phyloP scores from a whole-genome alignment of 768 basidiomycete species.

The Crassisporium funariophilum region DNA sequence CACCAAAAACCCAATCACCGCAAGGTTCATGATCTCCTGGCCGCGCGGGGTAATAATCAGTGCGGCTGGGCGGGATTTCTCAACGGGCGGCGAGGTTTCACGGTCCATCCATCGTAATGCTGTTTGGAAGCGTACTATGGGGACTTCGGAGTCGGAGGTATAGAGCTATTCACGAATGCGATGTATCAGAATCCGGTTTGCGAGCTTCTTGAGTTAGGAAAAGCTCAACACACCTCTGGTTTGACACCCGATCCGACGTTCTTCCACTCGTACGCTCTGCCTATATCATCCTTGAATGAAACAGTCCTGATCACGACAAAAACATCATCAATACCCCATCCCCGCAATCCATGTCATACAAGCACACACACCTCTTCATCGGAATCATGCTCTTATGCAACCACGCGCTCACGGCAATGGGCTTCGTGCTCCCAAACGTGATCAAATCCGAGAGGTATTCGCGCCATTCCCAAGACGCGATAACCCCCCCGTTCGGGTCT shows the following conservation, averaged over 20 bases:
- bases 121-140: too few species aligned
- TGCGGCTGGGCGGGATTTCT: conserved; percentile 27
- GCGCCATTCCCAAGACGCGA: conserved; percentile 42
- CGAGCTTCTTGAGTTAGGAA: not conserved
- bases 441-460: conserved; percentile 40
- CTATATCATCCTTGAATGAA: conserved; percentile 33
- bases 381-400: conserved; percentile 41
- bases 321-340: not conserved
- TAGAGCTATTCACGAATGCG: too few species aligned
- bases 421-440: conserved; percentile 32
- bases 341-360: not conserved
- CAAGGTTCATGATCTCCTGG: conserved; percentile 37
- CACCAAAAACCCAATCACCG: conserved; percentile 42
- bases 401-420: conserved; percentile 38
- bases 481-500: conserved; percentile 30
- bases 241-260: conserved; percentile 36
- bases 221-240: conserved; percentile 32
- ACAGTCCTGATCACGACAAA: conserved; percentile 39
- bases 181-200: conserved; percentile 34
- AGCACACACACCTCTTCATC: conserved; percentile 37
- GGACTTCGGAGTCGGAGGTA: too few species aligned
- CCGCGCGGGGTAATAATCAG: conserved; percentile 34
- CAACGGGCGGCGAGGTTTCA: conserved; percentile 18
- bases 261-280: conserved; percentile 44
- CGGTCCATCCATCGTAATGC: conserved; percentile 23